These are phyloP conservation scores for Tetracladium setigerum DNA, from an alignment of 495 filamentous ascomycete species.

Conservation along the genomic window DNA sequence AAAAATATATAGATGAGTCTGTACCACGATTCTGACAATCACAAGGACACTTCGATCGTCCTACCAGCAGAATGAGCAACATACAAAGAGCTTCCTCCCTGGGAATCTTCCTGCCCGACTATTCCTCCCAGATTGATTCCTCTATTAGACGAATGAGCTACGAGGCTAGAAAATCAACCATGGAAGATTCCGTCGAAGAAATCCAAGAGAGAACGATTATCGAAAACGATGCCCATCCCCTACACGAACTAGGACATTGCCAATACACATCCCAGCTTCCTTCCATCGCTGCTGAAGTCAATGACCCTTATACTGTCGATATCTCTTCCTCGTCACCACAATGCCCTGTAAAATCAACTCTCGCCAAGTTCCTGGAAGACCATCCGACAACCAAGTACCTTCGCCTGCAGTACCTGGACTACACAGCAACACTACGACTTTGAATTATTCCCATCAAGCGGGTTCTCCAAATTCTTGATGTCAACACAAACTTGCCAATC, in stretches of 20 bases:
- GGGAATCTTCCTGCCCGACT: no score
- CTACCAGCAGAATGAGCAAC: no score
- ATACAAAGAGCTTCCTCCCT: no score
- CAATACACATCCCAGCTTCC: slow-evolving; percentile 47
- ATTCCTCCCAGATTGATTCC: no score
- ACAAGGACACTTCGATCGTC: no score
- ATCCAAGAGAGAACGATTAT: slow-evolving; percentile 70
- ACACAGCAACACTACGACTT: slow-evolving; percentile 59
- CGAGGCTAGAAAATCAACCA: no score
- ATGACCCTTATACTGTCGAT: slow-evolving; percentile 54
- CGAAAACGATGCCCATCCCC: slow-evolving; percentile 80
- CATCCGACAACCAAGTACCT: slow-evolving; percentile 44
- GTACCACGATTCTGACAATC: no score
- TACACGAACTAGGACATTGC: slow-evolving; percentile 28
- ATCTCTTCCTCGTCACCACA: slow-evolving; percentile 54
- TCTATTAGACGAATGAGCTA: no score
- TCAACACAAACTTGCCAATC: slow-evolving; percentile 24
- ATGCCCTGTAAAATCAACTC: slow-evolving; percentile 63
- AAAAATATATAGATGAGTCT: no score
- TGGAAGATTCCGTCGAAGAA: slow-evolving; percentile 20
- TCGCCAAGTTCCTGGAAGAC: slow-evolving; percentile 25
- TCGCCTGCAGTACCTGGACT: slow-evolving; percentile 74
- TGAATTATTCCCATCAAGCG: slow-evolving; percentile 62
- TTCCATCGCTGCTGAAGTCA: slow-evolving; percentile 68
- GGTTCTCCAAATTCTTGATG: slow-evolving; percentile 49